Base-by-base conservation (phyloP, 805 yeast species). In the Metschnikowia dekortorum region DNA sequence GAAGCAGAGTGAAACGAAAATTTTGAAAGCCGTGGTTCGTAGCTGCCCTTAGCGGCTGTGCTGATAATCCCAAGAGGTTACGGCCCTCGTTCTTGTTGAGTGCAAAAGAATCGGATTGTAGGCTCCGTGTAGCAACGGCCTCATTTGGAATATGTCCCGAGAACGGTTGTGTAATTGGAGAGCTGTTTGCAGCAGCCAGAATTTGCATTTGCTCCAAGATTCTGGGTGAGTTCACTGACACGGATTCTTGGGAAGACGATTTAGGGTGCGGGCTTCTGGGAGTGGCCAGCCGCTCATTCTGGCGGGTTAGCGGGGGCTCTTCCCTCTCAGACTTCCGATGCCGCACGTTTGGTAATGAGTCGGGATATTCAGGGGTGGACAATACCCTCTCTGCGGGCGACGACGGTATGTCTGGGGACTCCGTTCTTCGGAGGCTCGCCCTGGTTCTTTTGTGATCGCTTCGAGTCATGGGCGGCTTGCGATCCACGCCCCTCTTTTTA, bases 401-500 rank as follows among this genome's bases (percentile, higher is more conserved):
- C 39, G 45, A 39, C 13, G 50, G 48, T 30, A 44, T 16, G 13
- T 48, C 56, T 10, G 14, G 36, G 8, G 41, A 18, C 7, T 42
- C 18, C 9, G 34, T 35, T 33, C 53, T 34, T 26, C 46, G 46
- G 9, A 44, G 46, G 28, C 46, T 53, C 10, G 53, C 49, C 13
- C 55, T 31, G 22, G 53, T 46, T 16, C 53, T 44, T 29, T 47
- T 52, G 33, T 31, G 44, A 6, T 48, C 54, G 8, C 44, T 49
- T 8, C 57, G 47, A 16, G 52, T 50, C 16, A 44, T 14, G 9
- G 50, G 46, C 8, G 49, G 43, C 22, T 46, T 50, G 14, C 59
- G 52, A 26, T 52, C 61, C 8, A 57, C 47, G 16, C 54, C 53
- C 3, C 57, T 28, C 46, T 48, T 44, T 28, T 57, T 57, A 13